phyloP scores from a whole-genome alignment of 176 grass and related monocot genomes.

The Melocanna baccifera region DNA sequence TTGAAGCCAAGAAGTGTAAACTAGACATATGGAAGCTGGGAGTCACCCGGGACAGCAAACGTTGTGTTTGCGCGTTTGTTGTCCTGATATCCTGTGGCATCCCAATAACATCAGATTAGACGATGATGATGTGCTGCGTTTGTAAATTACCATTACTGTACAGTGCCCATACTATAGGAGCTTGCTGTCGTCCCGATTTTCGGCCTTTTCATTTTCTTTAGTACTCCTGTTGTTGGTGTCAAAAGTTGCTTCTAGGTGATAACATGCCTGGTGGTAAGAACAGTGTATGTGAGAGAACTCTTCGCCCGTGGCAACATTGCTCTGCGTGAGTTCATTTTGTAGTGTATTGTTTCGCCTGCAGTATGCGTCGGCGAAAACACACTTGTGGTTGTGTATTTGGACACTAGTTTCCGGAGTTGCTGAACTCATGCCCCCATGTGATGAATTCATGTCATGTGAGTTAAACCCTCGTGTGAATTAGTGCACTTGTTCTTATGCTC shows the following conservation, averaged over 20 bases:
- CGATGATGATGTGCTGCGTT: not conserved
- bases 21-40: conserved; percentile 40
- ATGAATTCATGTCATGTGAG: not conserved
- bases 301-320: not conserved
- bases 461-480: not conserved
- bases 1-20: conserved; percentile 45
- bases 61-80: not conserved
- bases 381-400: not conserved
- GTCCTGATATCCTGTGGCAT: not conserved
- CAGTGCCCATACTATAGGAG: conserved; percentile 39
- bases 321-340: not conserved
- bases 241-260: not conserved
- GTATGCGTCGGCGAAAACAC: not conserved
- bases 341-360: not conserved
- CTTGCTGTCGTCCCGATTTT: not conserved
- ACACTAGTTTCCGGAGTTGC: not conserved
- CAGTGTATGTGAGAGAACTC: not conserved
- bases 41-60: not conserved
- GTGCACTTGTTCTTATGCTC: not conserved
- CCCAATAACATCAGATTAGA: conserved; percentile 20
- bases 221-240: not conserved
- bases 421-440: not conserved
- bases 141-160: conserved; percentile 56
- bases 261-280: not conserved
- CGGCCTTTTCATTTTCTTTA: not conserved